Evolutionary conservation across 306 rosid genomes (phyloP).

Genomic region (Myrica gale): DNA sequence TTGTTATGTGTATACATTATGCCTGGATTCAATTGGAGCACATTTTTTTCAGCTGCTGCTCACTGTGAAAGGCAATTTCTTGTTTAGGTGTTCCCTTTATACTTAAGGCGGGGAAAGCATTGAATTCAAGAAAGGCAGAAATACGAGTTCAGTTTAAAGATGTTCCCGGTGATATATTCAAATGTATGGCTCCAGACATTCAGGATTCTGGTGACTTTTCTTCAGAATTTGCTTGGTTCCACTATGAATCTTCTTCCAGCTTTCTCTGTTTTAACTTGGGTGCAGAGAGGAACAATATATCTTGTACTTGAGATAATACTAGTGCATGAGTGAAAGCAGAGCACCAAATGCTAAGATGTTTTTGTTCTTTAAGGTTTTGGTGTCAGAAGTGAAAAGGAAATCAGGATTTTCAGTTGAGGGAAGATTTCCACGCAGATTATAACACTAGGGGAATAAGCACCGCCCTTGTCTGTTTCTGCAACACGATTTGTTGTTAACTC

Average conservation of each 20-base stretch:
- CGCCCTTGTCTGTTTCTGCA: slow-evolving; percentile 12
- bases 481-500: background rate
- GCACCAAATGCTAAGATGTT: background rate
- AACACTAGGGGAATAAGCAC: slow-evolving; percentile 1
- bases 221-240: slow-evolving; percentile 18
- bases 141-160: slow-evolving; percentile 95
- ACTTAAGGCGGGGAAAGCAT: slow-evolving; percentile 94
- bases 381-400: background rate
- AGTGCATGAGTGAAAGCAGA: background rate
- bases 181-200: slow-evolving; percentile 56
- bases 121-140: slow-evolving; percentile 84
- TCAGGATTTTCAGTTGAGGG: background rate
- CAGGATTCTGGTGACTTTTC: slow-evolving; percentile 21
- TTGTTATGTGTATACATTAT: slow-evolving; percentile 4
- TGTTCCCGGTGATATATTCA: slow-evolving; percentile 97
- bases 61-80: slow-evolving; percentile 10
- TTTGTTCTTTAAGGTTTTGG: background rate
- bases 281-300: no score
- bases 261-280: background rate
- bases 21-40: slow-evolving; percentile 9
- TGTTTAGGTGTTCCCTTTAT: slow-evolving; percentile 86
- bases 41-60: slow-evolving; percentile 5
- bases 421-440: slow-evolving; percentile 13
- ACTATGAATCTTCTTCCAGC: slow-evolving; percentile 6
- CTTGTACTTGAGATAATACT: background rate